A percentile compares a stretch with the other conserved stretches of the same genome.
These are phyloP conservation scores for Pholiota microspora DNA, from an alignment of 768 basidiomycete species.

Conservation along the genomic window DNA sequence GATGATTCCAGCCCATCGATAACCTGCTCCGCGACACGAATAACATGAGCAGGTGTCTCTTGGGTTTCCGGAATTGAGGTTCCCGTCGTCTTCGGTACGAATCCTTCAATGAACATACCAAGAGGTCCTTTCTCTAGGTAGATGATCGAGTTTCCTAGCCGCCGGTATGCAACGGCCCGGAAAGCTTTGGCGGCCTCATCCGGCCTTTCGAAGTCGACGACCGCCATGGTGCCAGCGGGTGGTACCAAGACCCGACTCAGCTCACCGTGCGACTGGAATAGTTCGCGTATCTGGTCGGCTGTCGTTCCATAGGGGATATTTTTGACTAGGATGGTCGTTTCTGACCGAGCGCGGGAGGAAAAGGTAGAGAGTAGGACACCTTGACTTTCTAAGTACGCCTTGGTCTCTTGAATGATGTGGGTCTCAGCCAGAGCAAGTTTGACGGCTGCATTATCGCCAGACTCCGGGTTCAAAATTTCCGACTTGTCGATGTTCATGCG, in stretches of 20 bases:
- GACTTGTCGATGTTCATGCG: conserved; percentile 86
- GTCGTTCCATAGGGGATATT: conserved; percentile 95
- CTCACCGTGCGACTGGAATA: conserved; percentile 77
- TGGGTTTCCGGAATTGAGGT: conserved; percentile 1
- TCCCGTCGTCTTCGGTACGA: conserved; percentile 18
- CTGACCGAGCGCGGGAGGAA: conserved; percentile 54
- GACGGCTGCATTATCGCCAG: conserved; percentile 76
- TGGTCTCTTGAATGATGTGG: conserved; percentile 93
- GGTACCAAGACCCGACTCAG: conserved; percentile 77
- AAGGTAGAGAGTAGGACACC: conserved; percentile 66
- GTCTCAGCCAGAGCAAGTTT: conserved; percentile 97
- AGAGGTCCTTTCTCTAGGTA: conserved; percentile 93
- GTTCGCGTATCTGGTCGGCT: conserved; percentile 65
- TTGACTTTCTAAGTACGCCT: conserved; percentile 79
- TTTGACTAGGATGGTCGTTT: conserved; percentile 88
- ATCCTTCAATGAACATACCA: conserved; percentile 69
- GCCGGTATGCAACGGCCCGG: conserved; percentile 79
- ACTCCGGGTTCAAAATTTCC: conserved; percentile 82
- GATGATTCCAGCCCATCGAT: conserved; percentile 34
- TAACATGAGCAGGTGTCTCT: conserved; percentile 1
- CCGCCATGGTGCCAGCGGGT: conserved; percentile 89
- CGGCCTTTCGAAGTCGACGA: conserved; percentile 79
- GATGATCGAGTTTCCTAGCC: conserved; percentile 84
- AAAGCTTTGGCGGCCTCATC: conserved; percentile 76
- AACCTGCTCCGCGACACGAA: conserved; percentile 14